Base-by-base conservation (phyloP, 2,329 filamentous ascomycete genomes). In the Pseudogymnoascus destructans region DNA sequence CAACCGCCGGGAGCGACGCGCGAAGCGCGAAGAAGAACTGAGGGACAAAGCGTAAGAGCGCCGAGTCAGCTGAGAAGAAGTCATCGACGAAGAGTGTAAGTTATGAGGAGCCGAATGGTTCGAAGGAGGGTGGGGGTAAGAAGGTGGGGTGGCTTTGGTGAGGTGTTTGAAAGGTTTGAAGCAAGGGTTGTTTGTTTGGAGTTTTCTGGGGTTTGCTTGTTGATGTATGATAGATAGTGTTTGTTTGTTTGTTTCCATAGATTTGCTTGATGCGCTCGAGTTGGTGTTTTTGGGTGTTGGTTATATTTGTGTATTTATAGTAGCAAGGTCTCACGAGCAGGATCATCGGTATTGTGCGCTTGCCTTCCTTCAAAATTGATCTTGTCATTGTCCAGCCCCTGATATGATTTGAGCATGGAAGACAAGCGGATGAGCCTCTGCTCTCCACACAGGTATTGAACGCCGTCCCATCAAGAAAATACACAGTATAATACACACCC, bases 401-500 rank as follows among this genome's bases (percentile, higher is more conserved):
- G 5, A 9, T 30, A 52, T 30, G n/a, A 1, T 17, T 52, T 3
- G 46, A 30, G 13, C 46, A 11, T 17, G 5, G 3, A 19, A 52
- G 46, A 30, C 4, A 52, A 52, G 46, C 46, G 46, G 46, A 52
- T 30, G 23, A 30, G 46, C n/a, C 46, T 30, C 46, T 52, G 46
- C 46, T 30, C 2, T 52, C 46, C 46, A 25, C 46, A 10, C 46
- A 52, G 46, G 46, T 52, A 52, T 52, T 8, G 46, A 52, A 52
- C 46, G 25, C 46, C 46, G 5, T 8, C 46, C 46, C 46, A 52
- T 30, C 25, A 52, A 52, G 46, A 52, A 52, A 52, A 52, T 52
- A 52, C 46, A 52, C 46, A 52, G 46, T 30, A 52, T 52, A 52
- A 52, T 52, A 52, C 25, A 42, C 42, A 30, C 46, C 13, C 23